phyloP scores from a whole-genome alignment of 768 basidiomycete species.

The Lentinula guzmanii region DNA sequence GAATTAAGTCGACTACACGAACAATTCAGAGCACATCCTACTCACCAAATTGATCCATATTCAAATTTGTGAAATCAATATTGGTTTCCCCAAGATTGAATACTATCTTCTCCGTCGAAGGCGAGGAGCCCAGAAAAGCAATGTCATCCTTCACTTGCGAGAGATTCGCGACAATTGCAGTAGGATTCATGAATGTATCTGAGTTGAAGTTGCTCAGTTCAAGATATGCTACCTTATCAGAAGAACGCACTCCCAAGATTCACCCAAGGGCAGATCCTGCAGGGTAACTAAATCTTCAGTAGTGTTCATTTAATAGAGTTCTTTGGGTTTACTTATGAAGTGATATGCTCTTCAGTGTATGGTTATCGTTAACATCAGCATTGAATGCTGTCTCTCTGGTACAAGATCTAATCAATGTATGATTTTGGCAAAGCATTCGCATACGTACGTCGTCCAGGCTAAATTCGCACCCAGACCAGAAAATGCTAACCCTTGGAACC shows the following conservation, averaged over 20 bases:
- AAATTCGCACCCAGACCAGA: neutral
- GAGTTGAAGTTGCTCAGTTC: neutral
- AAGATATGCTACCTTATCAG: neutral
- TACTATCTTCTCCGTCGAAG: neutral
- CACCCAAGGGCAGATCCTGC: neutral
- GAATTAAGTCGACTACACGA: too few species aligned
- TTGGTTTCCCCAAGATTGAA: slow-evolving; percentile 2
- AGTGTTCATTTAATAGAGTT: neutral
- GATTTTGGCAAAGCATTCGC: neutral
- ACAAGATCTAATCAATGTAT: neutral
- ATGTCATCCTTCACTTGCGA: neutral
- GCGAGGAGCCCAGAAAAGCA: neutral
- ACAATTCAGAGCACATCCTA: neutral
- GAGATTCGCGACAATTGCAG: slow-evolving; percentile 2
- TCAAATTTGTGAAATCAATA: slow-evolving; percentile 1
- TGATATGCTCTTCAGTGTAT: neutral
- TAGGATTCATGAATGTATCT: slow-evolving; percentile 5
- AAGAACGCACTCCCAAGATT: neutral
- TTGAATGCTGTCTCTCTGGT: neutral
- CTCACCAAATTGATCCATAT: slow-evolving; percentile 4
- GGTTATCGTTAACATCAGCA: neutral
- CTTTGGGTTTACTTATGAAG: neutral
- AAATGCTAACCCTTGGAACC: slow-evolving; percentile 4
- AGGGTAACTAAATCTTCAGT: neutral
- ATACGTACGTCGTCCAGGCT: slow-evolving; percentile 2